Base-by-base conservation (phyloP, 2,329 filamentous ascomycete species). In the Westerdykella ornata region DNA sequence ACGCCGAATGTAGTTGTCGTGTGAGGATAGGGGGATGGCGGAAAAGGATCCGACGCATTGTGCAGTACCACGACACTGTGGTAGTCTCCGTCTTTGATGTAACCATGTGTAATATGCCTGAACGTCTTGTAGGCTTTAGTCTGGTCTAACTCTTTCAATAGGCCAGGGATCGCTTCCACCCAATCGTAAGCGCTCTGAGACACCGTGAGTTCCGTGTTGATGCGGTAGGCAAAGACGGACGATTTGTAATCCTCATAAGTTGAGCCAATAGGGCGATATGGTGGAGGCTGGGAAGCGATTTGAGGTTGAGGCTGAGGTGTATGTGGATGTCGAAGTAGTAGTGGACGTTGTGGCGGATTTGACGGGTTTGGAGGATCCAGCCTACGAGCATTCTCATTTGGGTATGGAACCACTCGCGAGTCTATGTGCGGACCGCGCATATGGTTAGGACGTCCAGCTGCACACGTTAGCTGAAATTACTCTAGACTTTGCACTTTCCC, bases 61-160 rank as follows among this genome's bases (percentile, higher is more conserved):
- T 58, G 55, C 0, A 60, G 37, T 2, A 60, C 52, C 16, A 64
- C n/a, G n/a, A 63, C 35, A 1, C 51, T 54, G 17, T 41, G 32
- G 3, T 35, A 39, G 9, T 35, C 37, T 5, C 54, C 59, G 5
- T 45, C 32, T 8, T 45, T 18, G 36, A 62, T 59, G 41, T 62
- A 62, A 33, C 60, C 59, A 1, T 30, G 15, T 0, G 54, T 53
- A 0, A 35, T 39, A 35, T 60, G 56, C 1, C 46, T 13, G 38
- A 43, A 35, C 41, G 45, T 54, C 8, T 37, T 46, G 18, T 43
- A 18, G 2, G 22, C 7, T 7, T 7, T 26, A 11, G 7, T 26
- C 8, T 5, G 20, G 20, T 22, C 22, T 9, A 9, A 4, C 22
- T 26, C 22, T 26, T 26, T 26, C 22, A 26, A 11, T 2, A 26